These are phyloP conservation scores for Bruguiera sexangula DNA, from an alignment of 345 rosid species.

Conservation along the genomic window DNA sequence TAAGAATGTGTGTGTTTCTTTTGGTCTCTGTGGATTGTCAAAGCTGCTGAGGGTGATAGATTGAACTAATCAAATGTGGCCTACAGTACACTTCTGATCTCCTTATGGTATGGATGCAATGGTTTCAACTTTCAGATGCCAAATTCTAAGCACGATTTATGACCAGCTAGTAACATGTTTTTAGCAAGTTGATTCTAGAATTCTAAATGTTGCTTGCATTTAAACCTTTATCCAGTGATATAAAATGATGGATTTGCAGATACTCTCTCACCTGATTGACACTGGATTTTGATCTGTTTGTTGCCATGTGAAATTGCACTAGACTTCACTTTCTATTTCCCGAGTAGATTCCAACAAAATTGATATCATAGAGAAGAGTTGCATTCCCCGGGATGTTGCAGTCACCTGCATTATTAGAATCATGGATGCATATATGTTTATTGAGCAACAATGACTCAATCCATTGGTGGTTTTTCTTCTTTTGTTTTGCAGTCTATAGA, in stretches of 20 bases:
- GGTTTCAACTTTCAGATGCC: not conserved
- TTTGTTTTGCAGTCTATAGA: not conserved
- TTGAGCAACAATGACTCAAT: not conserved
- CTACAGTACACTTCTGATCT: too few relatives aligned
- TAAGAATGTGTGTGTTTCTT: not conserved
- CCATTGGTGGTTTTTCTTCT: not conserved
- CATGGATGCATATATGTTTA: not conserved
- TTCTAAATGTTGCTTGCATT: not conserved
- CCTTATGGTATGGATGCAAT: too few relatives aligned
- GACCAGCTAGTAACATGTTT: not conserved
- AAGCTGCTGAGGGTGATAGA: too few relatives aligned
- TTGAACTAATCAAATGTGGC: too few relatives aligned
- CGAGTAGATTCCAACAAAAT: conserved; percentile 63
- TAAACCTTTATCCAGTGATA: not conserved
- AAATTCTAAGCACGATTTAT: not conserved
- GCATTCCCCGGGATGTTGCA: conserved; percentile 96
- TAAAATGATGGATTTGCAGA: conserved; percentile 1
- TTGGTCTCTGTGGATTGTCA: too few relatives aligned
- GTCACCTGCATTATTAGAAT: conserved; percentile 54
- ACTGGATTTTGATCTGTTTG: not conserved
- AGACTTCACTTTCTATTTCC: conserved; percentile 64
- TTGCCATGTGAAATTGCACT: not conserved
- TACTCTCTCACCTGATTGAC: conserved; percentile 16
- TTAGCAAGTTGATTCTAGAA: not conserved
- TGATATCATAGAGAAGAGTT: conserved; percentile 80